Conservation (phyloP, 768 basidiomycete species). For the Dentipellis fragilis region DNA sequence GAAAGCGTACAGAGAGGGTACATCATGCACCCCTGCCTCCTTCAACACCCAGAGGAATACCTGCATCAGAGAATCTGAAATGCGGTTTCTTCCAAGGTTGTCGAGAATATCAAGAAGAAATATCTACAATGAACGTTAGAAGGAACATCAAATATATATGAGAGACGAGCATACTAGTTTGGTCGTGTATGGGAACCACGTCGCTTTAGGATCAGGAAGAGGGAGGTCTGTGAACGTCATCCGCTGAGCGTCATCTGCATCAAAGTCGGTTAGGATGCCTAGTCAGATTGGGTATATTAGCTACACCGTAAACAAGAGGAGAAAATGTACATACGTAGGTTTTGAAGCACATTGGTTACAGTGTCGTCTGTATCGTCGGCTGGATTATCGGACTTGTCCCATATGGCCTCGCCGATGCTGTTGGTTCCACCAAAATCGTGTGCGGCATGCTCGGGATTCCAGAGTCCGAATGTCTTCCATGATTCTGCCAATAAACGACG, state of each 20-base stretch:
- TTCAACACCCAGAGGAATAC: slow-evolving; percentile 14
- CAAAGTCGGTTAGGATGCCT: background rate
- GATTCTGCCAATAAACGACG: background rate
- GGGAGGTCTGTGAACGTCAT: background rate
- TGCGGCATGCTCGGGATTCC: background rate
- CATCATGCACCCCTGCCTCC: slow-evolving; percentile 14
- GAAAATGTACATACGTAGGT: background rate
- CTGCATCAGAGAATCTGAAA: slow-evolving; percentile 12
- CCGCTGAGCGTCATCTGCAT: background rate
- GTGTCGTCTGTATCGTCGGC: background rate
- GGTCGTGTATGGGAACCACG: background rate
- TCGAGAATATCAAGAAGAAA: slow-evolving; percentile 16
- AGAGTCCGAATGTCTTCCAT: background rate
- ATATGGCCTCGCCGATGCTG: no score
- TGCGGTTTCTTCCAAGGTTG: slow-evolving; percentile 15
- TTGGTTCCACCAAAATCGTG: background rate
- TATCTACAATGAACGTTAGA: slow-evolving; percentile 5
- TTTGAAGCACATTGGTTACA: background rate
- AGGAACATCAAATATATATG: background rate
- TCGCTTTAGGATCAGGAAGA: background rate
- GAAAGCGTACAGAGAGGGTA: slow-evolving; percentile 12
- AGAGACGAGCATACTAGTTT: background rate
- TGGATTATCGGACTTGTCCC: background rate
- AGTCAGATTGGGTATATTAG: background rate
- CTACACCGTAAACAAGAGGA: background rate